phyloP scores from a whole-genome alignment of 495 filamentous ascomycete species.

The Penicilliopsis zonata region DNA sequence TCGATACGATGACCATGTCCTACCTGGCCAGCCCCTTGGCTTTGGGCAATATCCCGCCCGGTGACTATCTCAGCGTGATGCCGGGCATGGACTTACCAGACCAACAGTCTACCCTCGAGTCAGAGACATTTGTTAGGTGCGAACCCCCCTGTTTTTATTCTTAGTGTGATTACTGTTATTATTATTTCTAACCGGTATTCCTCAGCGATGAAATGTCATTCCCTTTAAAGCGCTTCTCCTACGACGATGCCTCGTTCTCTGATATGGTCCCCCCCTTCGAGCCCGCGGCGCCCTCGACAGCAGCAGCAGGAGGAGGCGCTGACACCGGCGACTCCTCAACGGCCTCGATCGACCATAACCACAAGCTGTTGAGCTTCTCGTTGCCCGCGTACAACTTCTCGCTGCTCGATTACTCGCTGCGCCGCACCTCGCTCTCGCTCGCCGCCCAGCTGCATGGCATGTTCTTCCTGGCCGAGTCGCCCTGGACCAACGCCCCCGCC shows the following conservation, averaged over 20 bases:
- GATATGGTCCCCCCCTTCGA: conserved; percentile 42
- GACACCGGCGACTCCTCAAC: conserved; percentile 32
- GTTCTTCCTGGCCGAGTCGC: conserved; percentile 88
- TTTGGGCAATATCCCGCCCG: conserved; percentile 35
- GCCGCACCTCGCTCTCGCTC: conserved; percentile 48
- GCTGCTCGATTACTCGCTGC: conserved; percentile 55
- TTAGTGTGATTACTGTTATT: no score
- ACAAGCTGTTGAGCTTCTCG: conserved; percentile 73
- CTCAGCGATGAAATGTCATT: conserved; percentile 35
- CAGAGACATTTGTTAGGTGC: conserved; percentile 48
- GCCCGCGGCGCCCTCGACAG: conserved; percentile 22
- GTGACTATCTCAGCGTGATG: conserved; percentile 41
- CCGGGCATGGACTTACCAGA: conserved; percentile 43
- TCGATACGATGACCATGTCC: conserved; percentile 52
- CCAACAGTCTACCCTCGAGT: conserved; percentile 44
- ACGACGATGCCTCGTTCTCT: conserved; percentile 61
- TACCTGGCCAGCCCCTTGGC: conserved; percentile 46
- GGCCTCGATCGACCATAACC: conserved; percentile 54
- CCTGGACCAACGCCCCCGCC: conserved; percentile 53
- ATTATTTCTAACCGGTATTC: no score
- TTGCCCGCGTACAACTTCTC: conserved; percentile 55
- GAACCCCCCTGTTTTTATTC: conserved; percentile 7
- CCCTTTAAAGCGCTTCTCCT: conserved; percentile 31
- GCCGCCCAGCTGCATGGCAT: conserved; percentile 84
- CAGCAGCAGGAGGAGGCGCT: no score